Percentiles rank a stretch among this genome's conserved stretches.
These are phyloP conservation scores for Caryopteris hybrid DNA, from an alignment of 305 asterid species.

Conservation along the genomic window DNA sequence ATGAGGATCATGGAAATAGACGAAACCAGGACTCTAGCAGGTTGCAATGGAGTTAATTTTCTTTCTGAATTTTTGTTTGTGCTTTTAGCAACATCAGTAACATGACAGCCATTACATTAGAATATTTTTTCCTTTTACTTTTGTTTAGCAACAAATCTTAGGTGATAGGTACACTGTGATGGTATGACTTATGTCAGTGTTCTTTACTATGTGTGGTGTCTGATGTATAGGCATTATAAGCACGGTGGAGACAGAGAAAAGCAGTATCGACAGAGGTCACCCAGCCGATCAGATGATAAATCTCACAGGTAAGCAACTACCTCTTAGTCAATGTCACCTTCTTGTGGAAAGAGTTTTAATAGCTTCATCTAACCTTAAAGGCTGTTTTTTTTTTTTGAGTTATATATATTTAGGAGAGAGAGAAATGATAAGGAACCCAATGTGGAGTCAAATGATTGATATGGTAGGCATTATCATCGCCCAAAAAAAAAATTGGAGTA, in stretches of 20 bases:
- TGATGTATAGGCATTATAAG: constrained; percentile 32
- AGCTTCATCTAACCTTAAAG: constrained; percentile 1
- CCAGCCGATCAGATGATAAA: constrained; percentile 39
- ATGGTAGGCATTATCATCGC: background rate
- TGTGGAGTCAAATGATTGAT: too few species aligned
- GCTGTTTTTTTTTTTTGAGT: constrained; percentile 7
- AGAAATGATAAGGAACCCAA: too few species aligned
- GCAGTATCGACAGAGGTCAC: constrained; percentile 34
- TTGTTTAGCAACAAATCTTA: constrained; percentile 1
- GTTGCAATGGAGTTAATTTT: constrained; percentile 22
- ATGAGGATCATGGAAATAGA: constrained; percentile 41
- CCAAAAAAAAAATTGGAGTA: too few species aligned
- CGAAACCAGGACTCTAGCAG: constrained; percentile 49
- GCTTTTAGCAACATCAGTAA: constrained; percentile 18
- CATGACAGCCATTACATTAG: background rate
- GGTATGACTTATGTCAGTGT: background rate
- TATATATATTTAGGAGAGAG: too few species aligned
- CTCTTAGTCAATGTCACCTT: constrained; percentile 23
- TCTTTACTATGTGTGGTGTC: constrained; percentile 4
- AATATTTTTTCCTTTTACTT: background rate
- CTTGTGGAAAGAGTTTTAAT: constrained; percentile 23
- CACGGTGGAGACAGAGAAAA: constrained; percentile 38
- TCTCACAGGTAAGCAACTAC: constrained; percentile 28
- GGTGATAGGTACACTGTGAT: constrained; percentile 1
- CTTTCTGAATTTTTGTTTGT: constrained; percentile 6